Conservation (phyloP, 257 asterid species). For the Jasminum sambac region DNA sequence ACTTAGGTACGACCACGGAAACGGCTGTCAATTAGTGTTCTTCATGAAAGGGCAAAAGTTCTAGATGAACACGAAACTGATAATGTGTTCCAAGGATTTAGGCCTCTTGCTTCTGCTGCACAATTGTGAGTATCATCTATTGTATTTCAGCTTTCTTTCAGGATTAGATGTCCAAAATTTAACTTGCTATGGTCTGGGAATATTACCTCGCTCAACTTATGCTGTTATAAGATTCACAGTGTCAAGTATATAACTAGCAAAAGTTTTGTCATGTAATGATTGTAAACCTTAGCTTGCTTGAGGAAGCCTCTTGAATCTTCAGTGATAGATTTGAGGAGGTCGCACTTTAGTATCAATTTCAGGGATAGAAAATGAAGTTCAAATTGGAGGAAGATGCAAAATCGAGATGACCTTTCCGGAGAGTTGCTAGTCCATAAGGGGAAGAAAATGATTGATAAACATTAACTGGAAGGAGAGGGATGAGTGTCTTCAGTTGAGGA, state of each 20-base stretch:
- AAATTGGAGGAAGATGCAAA: background rate
- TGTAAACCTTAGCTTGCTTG: background rate
- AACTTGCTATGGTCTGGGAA: background rate
- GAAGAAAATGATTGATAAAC: background rate
- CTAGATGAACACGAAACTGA: conserved; percentile 56
- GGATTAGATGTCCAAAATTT: conserved; percentile 1
- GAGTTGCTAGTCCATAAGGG: background rate
- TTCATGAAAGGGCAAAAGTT: conserved; percentile 69
- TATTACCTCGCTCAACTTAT: background rate
- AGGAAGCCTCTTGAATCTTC: background rate
- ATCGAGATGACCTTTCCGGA: background rate
- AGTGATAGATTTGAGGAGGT: background rate
- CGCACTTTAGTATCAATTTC: background rate
- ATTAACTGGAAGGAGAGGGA: background rate
- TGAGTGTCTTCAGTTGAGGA: background rate
- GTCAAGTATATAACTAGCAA: background rate
- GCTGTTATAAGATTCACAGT: background rate
- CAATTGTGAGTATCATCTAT: conserved; percentile 52
- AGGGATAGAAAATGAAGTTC: background rate
- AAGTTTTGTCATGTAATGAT: background rate
- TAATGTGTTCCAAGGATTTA: conserved; percentile 65
- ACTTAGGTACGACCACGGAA: conserved; percentile 50
- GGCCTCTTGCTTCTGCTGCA: conserved; percentile 72
- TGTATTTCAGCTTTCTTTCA: conserved; percentile 22
- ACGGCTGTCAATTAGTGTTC: conserved; percentile 62